Percentiles rank a stretch among this genome's conserved stretches.
These are phyloP conservation scores for Metschnikowia lochheadii DNA, from an alignment of 805 yeast species.

Conservation along the genomic window DNA sequence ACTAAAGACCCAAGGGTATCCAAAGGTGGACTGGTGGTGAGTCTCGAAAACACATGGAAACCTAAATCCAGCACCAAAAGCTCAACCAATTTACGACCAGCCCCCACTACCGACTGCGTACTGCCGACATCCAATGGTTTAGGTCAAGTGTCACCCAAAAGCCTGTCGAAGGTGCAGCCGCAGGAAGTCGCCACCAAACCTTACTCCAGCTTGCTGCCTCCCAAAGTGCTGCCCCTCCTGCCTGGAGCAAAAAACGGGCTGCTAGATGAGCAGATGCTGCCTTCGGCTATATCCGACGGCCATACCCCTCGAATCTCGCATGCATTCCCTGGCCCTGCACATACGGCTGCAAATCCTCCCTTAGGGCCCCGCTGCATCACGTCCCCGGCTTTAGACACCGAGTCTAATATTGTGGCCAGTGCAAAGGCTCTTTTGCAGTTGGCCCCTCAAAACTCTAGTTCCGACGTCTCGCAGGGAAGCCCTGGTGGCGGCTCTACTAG, in stretches of 20 bases:
- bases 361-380: neutral
- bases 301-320: neutral
- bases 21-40: constrained; percentile 2
- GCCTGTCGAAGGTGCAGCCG: neutral
- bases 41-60: neutral
- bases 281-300: neutral
- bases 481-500: neutral
- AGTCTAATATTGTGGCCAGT: constrained; percentile 8
- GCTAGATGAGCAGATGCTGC: neutral
- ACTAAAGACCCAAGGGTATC: neutral
- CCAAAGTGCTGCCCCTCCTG: neutral
- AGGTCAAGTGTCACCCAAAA: neutral
- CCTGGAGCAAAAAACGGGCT: neutral
- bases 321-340: neutral
- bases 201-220: neutral
- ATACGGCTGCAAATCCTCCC: neutral
- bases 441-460: constrained; percentile 5
- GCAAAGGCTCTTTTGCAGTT: constrained; percentile 11
- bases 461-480: neutral
- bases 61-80: neutral
- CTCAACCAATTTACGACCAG: neutral
- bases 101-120: neutral
- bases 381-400: neutral
- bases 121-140: neutral
- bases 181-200: neutral